Conservation (phyloP, 2,329 filamentous ascomycete species). For the Tolypocladium cylindrosporum region DNA sequence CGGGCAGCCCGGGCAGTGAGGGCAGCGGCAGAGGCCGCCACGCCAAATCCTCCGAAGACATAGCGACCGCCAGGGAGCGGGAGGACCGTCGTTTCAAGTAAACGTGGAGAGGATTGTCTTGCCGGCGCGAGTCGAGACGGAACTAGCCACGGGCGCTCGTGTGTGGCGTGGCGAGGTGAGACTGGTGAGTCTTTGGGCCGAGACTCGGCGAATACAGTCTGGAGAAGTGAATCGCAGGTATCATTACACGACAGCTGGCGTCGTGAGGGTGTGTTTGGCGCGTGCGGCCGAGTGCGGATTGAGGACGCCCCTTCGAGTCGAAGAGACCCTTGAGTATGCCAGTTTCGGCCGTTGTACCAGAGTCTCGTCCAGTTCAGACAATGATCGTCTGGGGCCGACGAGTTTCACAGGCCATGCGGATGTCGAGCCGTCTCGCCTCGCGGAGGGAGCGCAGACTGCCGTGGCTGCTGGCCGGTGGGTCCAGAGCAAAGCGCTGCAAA, state of each 20-base stretch:
- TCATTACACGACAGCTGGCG: neutral
- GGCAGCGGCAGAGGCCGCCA: conserved; percentile 40
- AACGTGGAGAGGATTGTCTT: neutral
- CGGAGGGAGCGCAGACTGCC: neutral
- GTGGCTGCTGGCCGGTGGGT: neutral
- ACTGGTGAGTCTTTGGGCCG: conserved; percentile 1
- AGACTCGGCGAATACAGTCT: conserved; percentile 8
- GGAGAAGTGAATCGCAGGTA: neutral
- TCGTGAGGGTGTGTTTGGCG: conserved; percentile 2
- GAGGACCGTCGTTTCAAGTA: neutral
- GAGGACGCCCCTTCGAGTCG: neutral
- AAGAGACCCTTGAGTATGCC: neutral
- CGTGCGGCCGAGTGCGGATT: neutral
- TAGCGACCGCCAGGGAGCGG: neutral
- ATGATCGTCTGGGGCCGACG: neutral
- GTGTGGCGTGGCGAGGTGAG: neutral
- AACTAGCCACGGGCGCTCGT: neutral
- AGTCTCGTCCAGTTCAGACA: neutral
- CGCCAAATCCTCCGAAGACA: neutral
- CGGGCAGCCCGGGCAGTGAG: conserved; percentile 36
- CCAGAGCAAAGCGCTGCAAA: neutral
- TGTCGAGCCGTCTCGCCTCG: conserved; percentile 1
- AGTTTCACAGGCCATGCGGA: neutral
- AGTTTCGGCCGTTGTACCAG: neutral
- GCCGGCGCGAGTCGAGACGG: neutral